These are phyloP conservation scores for Pseudognaphalium luteoalbum DNA, from an alignment of 129 eudicot genomes.

Conservation along the genomic window DNA sequence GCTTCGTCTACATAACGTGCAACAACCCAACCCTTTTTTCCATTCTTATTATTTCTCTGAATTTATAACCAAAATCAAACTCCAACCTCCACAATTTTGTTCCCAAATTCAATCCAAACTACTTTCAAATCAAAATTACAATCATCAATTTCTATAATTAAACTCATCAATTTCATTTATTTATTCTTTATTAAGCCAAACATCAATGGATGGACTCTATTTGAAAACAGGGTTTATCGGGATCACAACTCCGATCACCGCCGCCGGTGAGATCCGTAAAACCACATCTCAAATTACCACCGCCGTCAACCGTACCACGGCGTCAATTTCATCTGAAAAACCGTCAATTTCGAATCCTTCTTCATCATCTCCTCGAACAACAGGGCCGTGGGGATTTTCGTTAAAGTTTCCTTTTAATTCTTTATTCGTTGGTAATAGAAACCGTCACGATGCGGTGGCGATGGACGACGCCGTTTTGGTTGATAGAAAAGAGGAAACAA, in stretches of 20 bases:
- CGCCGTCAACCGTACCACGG: constrained; percentile 41
- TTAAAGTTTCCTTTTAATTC: constrained; percentile 66
- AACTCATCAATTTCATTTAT: not conserved
- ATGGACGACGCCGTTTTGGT: constrained; percentile 64
- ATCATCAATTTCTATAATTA: constrained; percentile 1
- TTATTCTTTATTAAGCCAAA: constrained; percentile 1
- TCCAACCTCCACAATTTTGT: constrained; percentile 3
- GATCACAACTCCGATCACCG: constrained; percentile 49
- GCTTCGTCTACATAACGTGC: not conserved
- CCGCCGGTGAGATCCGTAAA: constrained; percentile 46
- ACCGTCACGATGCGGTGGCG: constrained; percentile 54
- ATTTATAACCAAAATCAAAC: not conserved
- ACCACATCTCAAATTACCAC: constrained; percentile 39
- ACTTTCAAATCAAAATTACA: not conserved
- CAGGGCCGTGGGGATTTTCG: constrained; percentile 57
- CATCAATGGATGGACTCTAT: constrained; percentile 64
- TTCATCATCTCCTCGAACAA: not conserved
- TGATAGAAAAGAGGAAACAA: constrained; percentile 36
- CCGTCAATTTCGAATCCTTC: constrained; percentile 34
- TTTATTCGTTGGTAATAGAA: constrained; percentile 51
- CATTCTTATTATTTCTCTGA: not conserved
- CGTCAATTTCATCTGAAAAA: constrained; percentile 45
- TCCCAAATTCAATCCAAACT: not conserved
- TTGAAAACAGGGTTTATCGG: constrained; percentile 57
- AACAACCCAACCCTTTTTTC: not conserved